Percentiles rank a stretch among this genome's conserved stretches.
Evolutionary conservation across 2,329 filamentous ascomycete species (phyloP).

Genomic region (Cladophialophora bantiana): DNA sequence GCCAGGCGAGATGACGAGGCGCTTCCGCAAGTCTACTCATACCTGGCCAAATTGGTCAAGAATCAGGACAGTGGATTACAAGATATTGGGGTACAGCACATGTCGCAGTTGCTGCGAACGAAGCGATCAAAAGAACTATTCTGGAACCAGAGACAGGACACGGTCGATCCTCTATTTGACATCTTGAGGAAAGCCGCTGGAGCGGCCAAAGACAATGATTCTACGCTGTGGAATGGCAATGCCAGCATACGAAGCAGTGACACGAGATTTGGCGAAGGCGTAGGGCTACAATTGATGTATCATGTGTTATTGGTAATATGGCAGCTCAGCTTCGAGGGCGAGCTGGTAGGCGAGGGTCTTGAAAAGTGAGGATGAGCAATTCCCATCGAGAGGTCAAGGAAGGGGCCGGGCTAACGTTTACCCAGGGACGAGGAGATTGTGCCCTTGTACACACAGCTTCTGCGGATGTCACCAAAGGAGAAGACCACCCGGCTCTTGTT

Average conservation of each 20-base stretch:
- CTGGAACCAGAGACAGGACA: slow-evolving; percentile 90
- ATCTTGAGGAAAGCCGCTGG: slow-evolving; percentile 80
- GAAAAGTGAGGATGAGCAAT: slow-evolving; percentile 70
- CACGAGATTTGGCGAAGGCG: slow-evolving; percentile 70
- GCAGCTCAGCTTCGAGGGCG: slow-evolving; percentile 91
- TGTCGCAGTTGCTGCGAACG: slow-evolving; percentile 82
- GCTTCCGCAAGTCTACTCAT: slow-evolving; percentile 81
- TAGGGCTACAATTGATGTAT: slow-evolving; percentile 91
- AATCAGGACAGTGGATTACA: slow-evolving; percentile 88
- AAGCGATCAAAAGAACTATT: slow-evolving; percentile 78
- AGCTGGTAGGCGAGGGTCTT: slow-evolving; percentile 75
- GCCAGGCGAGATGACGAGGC: slow-evolving; percentile 72
- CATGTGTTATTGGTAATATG: slow-evolving; percentile 92
- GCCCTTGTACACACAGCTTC: slow-evolving; percentile 86
- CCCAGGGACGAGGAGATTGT: slow-evolving; percentile 89
- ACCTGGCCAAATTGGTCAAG: slow-evolving; percentile 83
- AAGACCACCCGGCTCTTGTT: slow-evolving; percentile 94
- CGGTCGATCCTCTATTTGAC: slow-evolving; percentile 78
- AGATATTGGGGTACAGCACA: slow-evolving; percentile 92
- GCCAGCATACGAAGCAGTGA: slow-evolving; percentile 70
- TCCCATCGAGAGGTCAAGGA: slow-evolving; percentile 1
- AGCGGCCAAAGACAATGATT: slow-evolving; percentile 72
- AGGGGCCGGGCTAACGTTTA: slow-evolving; percentile 37
- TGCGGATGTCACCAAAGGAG: slow-evolving; percentile 93
- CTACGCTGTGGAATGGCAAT: slow-evolving; percentile 59